Evolutionary conservation across 345 rosid genomes (phyloP).

Genomic region (Brassica nigra): DNA sequence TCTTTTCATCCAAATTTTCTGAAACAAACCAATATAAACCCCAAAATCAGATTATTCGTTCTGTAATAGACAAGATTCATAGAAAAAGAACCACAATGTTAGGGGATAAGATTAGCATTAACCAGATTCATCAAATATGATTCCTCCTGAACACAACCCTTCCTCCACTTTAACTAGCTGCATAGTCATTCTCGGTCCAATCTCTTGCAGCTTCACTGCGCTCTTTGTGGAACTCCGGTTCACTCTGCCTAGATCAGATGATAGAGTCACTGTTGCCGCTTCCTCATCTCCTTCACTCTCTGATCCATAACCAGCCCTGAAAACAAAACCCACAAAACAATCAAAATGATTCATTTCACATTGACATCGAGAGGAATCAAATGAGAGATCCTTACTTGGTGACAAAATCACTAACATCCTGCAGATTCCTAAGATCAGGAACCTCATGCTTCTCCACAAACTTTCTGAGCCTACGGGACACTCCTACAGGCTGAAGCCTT

Average conservation of each 20-base stretch:
- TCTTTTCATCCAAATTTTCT: slow-evolving; percentile 40
- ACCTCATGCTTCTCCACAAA: slow-evolving; percentile 88
- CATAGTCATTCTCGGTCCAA: slow-evolving; percentile 96
- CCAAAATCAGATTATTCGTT: neutral
- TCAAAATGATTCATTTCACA: neutral
- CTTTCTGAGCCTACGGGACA: slow-evolving; percentile 81
- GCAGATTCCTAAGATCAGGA: slow-evolving; percentile 82
- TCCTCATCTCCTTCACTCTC: slow-evolving; percentile 98
- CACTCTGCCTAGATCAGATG: slow-evolving; percentile 73
- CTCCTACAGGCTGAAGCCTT: slow-evolving; percentile 84
- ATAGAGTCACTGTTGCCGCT: slow-evolving; percentile 83
- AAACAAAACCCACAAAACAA: neutral
- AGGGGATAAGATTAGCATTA: slow-evolving; percentile 22
- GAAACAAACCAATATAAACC: slow-evolving; percentile 10
- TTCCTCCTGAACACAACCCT: slow-evolving; percentile 81
- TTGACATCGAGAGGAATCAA: neutral
- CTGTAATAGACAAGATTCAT: neutral
- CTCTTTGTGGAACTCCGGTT: slow-evolving; percentile 71
- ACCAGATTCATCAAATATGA: slow-evolving; percentile 73
- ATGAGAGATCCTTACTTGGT: slow-evolving; percentile 65
- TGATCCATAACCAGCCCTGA: slow-evolving; percentile 89
- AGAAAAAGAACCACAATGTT: neutral
- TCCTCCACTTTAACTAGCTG: slow-evolving; percentile 76
- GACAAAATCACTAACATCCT: slow-evolving; percentile 89
- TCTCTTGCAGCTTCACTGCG: slow-evolving; percentile 87